Base-by-base conservation (phyloP, 768 basidiomycete genomes). In the Mycena floridula region DNA sequence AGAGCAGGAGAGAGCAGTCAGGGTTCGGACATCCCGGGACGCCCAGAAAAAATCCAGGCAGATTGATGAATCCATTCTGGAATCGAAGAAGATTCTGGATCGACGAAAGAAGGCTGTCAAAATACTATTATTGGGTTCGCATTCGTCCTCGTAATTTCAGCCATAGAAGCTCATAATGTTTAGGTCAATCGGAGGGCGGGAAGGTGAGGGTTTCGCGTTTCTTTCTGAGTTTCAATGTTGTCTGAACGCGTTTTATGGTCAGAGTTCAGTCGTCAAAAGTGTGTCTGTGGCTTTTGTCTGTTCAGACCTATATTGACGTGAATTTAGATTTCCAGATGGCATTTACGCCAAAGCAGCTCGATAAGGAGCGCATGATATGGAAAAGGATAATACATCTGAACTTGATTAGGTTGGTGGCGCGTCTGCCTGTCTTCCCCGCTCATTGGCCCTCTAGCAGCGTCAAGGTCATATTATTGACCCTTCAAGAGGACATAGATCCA, bases 241-340 rank as follows among this genome's bases (percentile, higher is more conserved):
- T n/a, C n/a, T n/a, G n/a, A n/a, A n/a, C n/a, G n/a, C n/a, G n/a
- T n/a, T n/a, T n/a, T n/a, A n/a, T n/a, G n/a, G n/a, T n/a, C n/a
- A n/a, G n/a, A n/a, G n/a, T 46, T 24, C 16, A 23, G 6, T 12
- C 8, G 37, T 21, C 37, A 42, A 27, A 18, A 24, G 21, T 21
- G 25, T 43, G 20, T 50, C 18, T 44, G 27, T 38, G 40, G 7
- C 25, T 30, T 22, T 27, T 20, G 12, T 32, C 25, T 25, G 8
- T 16, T 11, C 24, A 20, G 27, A 7, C 22, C 8, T 25, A n/a
- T 25, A 12, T 26, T 2, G n/a, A n/a, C n/a, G n/a, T n/a, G n/a
- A n/a, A n/a, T n/a, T n/a, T 51, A 86, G 83, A 87, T 54, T 85
- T 86, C 50, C 81, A 84, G 55, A 56, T 86, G 7, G 71, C 76